Base-by-base conservation (phyloP, 352 stramenopile species). In the Phytophthora tubulina region DNA sequence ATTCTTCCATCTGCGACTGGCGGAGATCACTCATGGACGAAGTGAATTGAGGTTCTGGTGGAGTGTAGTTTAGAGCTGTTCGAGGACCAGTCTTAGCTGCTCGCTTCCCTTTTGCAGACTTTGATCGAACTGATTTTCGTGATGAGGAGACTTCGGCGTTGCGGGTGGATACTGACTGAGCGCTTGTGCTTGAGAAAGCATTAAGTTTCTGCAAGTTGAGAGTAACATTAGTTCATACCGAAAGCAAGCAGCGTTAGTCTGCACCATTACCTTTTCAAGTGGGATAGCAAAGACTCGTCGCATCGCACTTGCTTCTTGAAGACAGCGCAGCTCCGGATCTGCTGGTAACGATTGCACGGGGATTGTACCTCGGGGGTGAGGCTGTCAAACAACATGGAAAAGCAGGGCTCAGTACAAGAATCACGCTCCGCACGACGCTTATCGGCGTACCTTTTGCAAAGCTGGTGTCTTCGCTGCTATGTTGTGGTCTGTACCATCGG, bases 321-420 rank as follows among this genome's bases (percentile, higher is more conserved):
- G 67, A 41, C 83, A 76, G 9, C 76, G 71, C n/a, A 88, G 81
- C 55, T 94, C 86, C 0, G 82, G 82, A 36, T 94, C 86, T 0
- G 64, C 38, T 57, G 82, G 81, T 55, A 82, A 57, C 4, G 70
- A 44, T 39, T 90, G 72, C 2, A 72, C 56, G 8, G 78, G 81
- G 35, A 91, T 73, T 11, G 80, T 86, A 9, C 84, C 86, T 49
- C 78, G 67, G 4, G 77, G 76, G 27, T 81, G 77, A 6, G 78
- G n/a, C 81, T 90, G 52, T 31, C 17, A 30, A 11, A 45, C 27
- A 17, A 30, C 1, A 51, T 1, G 10, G 9, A 53, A 13, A 46
- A 6, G 17, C 6, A 31, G 6, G 44, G 17, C 3, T 49, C n/a
- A 51, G 54, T n/a, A 38, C 14, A 45, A 36, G 11, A 4, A 36